Base-by-base conservation (phyloP, 495 filamentous ascomycete species). In the Xylaria intraflava region DNA sequence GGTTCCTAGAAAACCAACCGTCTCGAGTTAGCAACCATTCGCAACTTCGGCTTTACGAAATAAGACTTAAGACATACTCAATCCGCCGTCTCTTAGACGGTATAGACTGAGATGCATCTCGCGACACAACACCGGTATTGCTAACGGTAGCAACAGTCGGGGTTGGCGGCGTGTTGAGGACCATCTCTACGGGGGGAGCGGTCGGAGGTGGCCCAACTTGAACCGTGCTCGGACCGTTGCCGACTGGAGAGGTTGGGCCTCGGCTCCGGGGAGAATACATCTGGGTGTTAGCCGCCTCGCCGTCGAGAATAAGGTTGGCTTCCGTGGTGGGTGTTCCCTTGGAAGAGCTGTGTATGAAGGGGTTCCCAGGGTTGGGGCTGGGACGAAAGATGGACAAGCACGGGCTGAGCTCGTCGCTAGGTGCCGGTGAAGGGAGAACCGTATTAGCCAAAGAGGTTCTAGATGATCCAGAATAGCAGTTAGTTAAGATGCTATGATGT, bases 401-500 rank as follows among this genome's bases (percentile, higher is more conserved):
- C 27, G 73, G 74, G 55, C 73, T 79, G 17, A 70, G 70, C 45
- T 79, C 79, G 54, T 80, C 74, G 61, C 76, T 83, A 3, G 78
- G 74, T 16, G 78, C 72, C 36, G 81, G 80, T 12, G 81, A 82
- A 1, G 75, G 81, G 38, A 81, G 69, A 22, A 78, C 62, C 35
- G 59, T 58, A 40, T 61, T 49, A 22, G 46, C 19, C 38, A 29
- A 43, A 3, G 23, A 17, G 14, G 45, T 35, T 1, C 52, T 48
- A 19, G 44, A 39, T n/a, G 24, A 20, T 7, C n/a, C 16, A 49
- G 19, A 41, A 27, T 14, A 36, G 7, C 29, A 6, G 20, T 55
- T 46, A 49, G 44, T 46, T 40, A 22, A 22, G 42, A 46, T 19
- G 24, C 2, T 7, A 33, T 3, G 11, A 19, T 38, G 35, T 14